A percentile compares a stretch with the other conserved stretches of the same genome.
Conservation (phyloP, 2,329 filamentous ascomycete species). For the Claviceps monticola region DNA sequence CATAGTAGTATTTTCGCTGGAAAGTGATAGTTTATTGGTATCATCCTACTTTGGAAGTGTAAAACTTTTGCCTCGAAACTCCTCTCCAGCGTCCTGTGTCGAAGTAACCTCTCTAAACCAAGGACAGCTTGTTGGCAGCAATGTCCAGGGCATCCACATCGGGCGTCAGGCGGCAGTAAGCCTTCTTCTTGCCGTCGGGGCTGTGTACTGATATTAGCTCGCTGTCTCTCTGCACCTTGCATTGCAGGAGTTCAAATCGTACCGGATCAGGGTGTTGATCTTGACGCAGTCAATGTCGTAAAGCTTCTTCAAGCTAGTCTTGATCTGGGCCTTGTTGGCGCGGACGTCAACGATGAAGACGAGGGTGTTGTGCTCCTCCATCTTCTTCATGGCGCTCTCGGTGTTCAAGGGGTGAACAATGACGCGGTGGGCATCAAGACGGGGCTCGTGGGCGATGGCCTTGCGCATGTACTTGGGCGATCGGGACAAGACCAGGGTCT, state of each 20-base stretch:
- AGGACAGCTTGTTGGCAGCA: constrained; percentile 94
- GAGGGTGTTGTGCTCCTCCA: constrained; percentile 99
- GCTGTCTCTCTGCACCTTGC: background rate
- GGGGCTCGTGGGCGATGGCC: constrained; percentile 76
- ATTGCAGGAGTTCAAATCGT: constrained; percentile 20
- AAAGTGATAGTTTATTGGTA: too few species aligned
- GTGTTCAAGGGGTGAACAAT: constrained; percentile 98
- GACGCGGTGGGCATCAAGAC: constrained; percentile 95
- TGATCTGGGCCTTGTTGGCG: constrained; percentile 99
- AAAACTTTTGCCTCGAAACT: background rate
- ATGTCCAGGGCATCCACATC: constrained; percentile 99
- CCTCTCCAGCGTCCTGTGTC: background rate
- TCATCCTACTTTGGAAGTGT: too few species aligned
- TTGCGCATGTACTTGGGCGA: constrained; percentile 94
- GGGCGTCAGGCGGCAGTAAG: constrained; percentile 84
- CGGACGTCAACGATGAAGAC: constrained; percentile 95
- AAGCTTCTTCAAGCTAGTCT: constrained; percentile 94
- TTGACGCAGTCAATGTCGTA: constrained; percentile 97
- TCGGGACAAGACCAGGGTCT: constrained; percentile 86
- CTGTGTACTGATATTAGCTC: constrained; percentile 17
- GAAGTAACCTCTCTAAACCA: constrained; percentile 52
- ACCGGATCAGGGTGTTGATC: constrained; percentile 99
- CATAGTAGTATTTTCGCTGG: too few species aligned
- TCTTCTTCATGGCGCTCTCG: constrained; percentile 99
- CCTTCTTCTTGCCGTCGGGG: constrained; percentile 97